Evolutionary conservation across 768 basidiomycete species (phyloP), one percentile per base, ranked within the genome.

Genomic region (Hortiboletus campestris): DNA sequence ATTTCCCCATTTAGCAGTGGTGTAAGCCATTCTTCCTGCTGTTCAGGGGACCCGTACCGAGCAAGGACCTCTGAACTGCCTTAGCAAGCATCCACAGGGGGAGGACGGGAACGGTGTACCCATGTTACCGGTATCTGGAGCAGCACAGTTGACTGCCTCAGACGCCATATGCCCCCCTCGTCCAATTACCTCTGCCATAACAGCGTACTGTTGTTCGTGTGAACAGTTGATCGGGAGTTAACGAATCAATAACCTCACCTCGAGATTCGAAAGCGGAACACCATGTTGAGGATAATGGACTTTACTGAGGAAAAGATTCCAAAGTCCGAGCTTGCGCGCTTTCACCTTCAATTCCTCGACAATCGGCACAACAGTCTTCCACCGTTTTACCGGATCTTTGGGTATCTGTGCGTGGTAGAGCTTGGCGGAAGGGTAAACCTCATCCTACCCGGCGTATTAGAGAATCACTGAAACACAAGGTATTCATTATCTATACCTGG

Each of bases 121-220:
- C 94, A 98, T 98, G 71, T 98, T 98, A 2, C 95, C 96, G 16
- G 96, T 98, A 72, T 98, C 96, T 31, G 96, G 96, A 14, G 95
- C 94, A 25, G 94, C 86, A 74, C 94, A 98, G 67, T 99, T 99
- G 53, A 90, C 85, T 13, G 82, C 84, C 74, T 98, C 88, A 20
- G 95, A 85, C 3, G 88, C 92, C 47, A 94, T 74, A 60, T 86
- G 86, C 10, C 89, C 87, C 20, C 82, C 86, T 53, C 92, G 84
- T 5, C 95, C 95, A 61, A 98, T 81, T 42, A 97, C 73, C 72
- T 97, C 96, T n/a, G 94, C 94, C 87, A 98, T 97, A 29, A 98
- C 89, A 38, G 91, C 93, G 70, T 99, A 98, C 93, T 95, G 60
- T 46, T 4, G 13, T 44, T n/a, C 10, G 11, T 25, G 34, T 43